Conservation (phyloP, 2,329 filamentous ascomycete species). For the Albifimbria verrucaria region DNA sequence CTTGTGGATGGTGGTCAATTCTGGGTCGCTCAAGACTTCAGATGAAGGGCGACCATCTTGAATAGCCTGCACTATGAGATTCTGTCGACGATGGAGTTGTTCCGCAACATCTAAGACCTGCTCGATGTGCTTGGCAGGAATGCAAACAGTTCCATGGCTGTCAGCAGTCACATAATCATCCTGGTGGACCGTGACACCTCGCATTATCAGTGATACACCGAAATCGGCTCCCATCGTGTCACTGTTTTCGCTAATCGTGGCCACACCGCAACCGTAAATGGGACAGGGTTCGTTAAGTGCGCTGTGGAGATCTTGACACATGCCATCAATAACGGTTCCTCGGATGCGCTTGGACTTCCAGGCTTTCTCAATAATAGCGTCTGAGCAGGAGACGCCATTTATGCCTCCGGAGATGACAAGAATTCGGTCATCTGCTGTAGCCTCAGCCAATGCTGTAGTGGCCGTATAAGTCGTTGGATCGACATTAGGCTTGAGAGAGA, state of each 20-base stretch:
- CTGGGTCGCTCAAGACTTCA: slow-evolving; percentile 11
- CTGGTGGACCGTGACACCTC: slow-evolving; percentile 12
- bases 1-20: too few relatives aligned
- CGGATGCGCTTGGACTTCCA: slow-evolving; percentile 20
- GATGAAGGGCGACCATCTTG: slow-evolving; percentile 6
- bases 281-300: slow-evolving; percentile 28
- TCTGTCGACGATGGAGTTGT: slow-evolving; percentile 8
- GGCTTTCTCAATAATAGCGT: slow-evolving; percentile 15
- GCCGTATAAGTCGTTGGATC: slow-evolving; percentile 3
- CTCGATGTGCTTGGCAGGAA: slow-evolving; percentile 8
- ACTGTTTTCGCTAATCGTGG: slow-evolving; percentile 28
- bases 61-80: slow-evolving; percentile 7
- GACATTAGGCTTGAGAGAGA: slow-evolving; percentile 8
- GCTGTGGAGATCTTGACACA: slow-evolving; percentile 29
- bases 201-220: slow-evolving; percentile 8
- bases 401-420: slow-evolving; percentile 11
- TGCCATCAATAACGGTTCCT: slow-evolving; percentile 27
- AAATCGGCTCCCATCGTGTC: slow-evolving; percentile 21
- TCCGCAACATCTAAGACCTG: slow-evolving; percentile 10
- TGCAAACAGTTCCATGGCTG: slow-evolving; percentile 11
- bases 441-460: slow-evolving; percentile 9
- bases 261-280: slow-evolving; percentile 27
- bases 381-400: slow-evolving; percentile 15
- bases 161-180: slow-evolving; percentile 16
- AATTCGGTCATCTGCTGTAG: slow-evolving; percentile 8